A percentile compares a stretch with the other conserved stretches of the same genome.
phyloP scores from a whole-genome alignment of 2,329 filamentous ascomycete species.

The Aspergillus proliferans region DNA sequence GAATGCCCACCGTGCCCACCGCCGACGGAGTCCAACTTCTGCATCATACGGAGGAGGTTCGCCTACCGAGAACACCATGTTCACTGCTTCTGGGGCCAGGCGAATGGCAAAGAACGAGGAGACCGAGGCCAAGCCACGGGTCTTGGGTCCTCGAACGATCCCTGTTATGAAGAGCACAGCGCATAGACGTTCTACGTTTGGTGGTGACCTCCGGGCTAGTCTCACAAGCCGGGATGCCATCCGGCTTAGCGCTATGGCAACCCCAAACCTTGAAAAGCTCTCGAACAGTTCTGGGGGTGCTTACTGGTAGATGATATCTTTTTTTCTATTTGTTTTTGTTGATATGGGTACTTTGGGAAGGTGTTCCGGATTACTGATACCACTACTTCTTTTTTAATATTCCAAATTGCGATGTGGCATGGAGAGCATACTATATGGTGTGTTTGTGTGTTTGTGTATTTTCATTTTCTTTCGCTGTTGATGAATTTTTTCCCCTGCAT shows the following conservation, averaged over 20 bases:
- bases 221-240: constrained; percentile 33
- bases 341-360: constrained; percentile 16
- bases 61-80: constrained; percentile 53
- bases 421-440: not conserved
- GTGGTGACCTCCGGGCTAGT: constrained; percentile 34
- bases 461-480: constrained; percentile 6
- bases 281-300: constrained; percentile 21
- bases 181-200: constrained; percentile 37
- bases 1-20: constrained; percentile 41
- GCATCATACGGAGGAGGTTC: constrained; percentile 44
- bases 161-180: constrained; percentile 52
- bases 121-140: constrained; percentile 48
- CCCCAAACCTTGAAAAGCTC: constrained; percentile 27
- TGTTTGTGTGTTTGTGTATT: constrained; percentile 3
- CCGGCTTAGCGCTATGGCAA: constrained; percentile 33
- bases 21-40: constrained; percentile 52
- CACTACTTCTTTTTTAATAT: constrained; percentile 13
- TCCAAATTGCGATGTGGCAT: constrained; percentile 1
- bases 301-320: constrained; percentile 18
- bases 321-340: constrained; percentile 9
- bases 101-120: constrained; percentile 60
- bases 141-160: constrained; percentile 56
- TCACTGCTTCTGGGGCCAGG: constrained; percentile 60
- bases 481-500: constrained; percentile 6
- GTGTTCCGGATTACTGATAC: constrained; percentile 26